These are phyloP conservation scores for Coemansia sp. DNA, from an alignment of 192 early-diverging fungal species.

Conservation along the genomic window DNA sequence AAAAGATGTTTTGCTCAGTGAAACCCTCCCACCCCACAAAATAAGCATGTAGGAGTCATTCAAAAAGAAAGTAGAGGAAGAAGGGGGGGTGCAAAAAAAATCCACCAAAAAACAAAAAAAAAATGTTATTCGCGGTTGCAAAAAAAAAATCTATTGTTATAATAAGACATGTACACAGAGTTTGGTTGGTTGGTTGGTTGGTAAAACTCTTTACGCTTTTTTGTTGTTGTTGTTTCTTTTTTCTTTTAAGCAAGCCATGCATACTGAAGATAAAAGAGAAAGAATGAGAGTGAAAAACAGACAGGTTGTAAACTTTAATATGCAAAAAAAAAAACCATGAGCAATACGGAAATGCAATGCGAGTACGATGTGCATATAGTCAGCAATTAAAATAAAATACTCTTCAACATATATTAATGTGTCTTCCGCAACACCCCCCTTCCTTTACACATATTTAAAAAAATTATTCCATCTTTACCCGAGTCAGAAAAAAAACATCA, in stretches of 20 bases:
- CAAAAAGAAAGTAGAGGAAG: neutral
- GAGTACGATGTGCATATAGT: constrained; percentile 8
- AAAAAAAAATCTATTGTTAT: neutral
- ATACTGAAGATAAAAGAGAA: neutral
- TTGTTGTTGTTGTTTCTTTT: neutral
- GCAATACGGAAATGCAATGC: neutral
- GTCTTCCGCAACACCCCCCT: neutral
- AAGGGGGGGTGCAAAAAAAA: neutral
- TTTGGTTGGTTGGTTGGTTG: neutral
- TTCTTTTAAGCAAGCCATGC: neutral
- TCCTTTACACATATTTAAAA: neutral
- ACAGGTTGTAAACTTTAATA: neutral
- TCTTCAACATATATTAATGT: constrained; percentile 2
- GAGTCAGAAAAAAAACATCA: neutral
- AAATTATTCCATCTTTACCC: neutral
- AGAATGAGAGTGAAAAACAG: neutral
- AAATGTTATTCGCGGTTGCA: no score
- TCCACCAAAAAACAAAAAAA: no score
- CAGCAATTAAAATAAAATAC: constrained; percentile 4
- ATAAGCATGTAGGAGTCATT: neutral
- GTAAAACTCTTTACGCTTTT: neutral
- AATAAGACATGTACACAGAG: constrained; percentile 3
- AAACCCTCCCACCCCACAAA: no score
- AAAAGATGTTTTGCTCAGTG: no score
- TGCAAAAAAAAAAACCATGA: neutral